phyloP scores from a whole-genome alignment of 371 early-diverging fungal species.

The Rhizopus arrhizus region DNA sequence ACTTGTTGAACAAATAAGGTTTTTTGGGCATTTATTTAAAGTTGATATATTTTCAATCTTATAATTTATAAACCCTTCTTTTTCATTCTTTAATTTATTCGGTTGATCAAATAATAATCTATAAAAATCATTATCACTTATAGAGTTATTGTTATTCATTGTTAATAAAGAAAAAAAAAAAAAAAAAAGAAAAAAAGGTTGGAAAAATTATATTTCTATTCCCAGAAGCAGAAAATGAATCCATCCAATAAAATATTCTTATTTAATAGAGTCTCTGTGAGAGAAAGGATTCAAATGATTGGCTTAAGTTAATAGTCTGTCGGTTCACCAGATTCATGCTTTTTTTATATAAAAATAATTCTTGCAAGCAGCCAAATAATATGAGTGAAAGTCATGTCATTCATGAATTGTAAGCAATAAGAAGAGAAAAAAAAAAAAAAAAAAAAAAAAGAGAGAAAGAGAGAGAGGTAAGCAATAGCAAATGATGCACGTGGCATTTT shows the following conservation, averaged over 20 bases:
- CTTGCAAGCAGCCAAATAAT: neutral
- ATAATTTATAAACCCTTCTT: too few relatives aligned
- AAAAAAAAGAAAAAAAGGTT: neutral
- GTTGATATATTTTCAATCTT: too few relatives aligned
- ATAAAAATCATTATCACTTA: neutral
- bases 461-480: neutral
- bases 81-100: neutral
- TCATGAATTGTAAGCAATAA: neutral
- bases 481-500: too few relatives aligned
- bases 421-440: neutral
- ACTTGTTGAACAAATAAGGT: slow-evolving; percentile 15
- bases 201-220: neutral
- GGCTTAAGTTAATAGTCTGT: neutral
- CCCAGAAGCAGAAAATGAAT: neutral
- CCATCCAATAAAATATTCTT: too few relatives aligned
- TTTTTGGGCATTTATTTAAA: too few relatives aligned
- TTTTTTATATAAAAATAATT: too few relatives aligned
- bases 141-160: neutral
- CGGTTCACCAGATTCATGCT: neutral
- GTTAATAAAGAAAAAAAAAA: neutral
- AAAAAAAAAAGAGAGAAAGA: neutral
- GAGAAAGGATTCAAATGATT: neutral
- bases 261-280: neutral
- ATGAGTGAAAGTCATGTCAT: neutral
- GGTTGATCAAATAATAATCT: neutral